Evolutionary conservation across 1,284 basidiomycete species (phyloP), one percentile per base, ranked within the genome.

Genomic region (Lentinus polychrous): DNA sequence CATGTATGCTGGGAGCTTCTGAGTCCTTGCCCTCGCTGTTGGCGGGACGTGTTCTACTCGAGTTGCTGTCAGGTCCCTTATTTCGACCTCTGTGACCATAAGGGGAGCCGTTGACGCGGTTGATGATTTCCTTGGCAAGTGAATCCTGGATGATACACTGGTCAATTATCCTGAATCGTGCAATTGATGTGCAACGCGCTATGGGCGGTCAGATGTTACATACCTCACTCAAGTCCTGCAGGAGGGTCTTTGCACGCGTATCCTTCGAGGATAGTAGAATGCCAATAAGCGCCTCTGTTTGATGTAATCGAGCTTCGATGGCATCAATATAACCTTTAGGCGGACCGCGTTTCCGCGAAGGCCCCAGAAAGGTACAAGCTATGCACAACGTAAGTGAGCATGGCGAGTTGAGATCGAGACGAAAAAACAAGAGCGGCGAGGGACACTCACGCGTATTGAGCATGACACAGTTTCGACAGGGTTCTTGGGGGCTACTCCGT

Each of bases 261-360:
- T 91, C 88, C 43, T 74, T 73, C 35, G 79, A 76, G 43, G 81
- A 73, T 38, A 92, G 70, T 45, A 92, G 70, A 55, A 89, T 83
- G 43, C 88, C 89, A 17, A 93, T 69, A 38, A 93, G 71, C 0
- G 90, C 88, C 62, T 93, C 91, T 36, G 88, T 88, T 60, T 92
- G 88, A 58, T 93, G 91, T 8, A 93, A 70, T 10, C 90, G 79
- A 10, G 86, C 86, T 64, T 93, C 90, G 58, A 93, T 91, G 22
- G 89, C 89, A 62, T 93, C 88, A 61, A 93, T 92, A 70, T 93
- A 93, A 2, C 91, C 91, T 60, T 90, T 91, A 11, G 89, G 89
- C 7, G 89, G 89, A 1, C 86, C 86, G 53, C 86, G 80, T 62
- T 91, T 91, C 53, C 86, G 76, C 8, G 83, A 88, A 2, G 86